phyloP scores from a whole-genome alignment of 129 eudicot genomes.

The Helichrysum umbraculigerum region DNA sequence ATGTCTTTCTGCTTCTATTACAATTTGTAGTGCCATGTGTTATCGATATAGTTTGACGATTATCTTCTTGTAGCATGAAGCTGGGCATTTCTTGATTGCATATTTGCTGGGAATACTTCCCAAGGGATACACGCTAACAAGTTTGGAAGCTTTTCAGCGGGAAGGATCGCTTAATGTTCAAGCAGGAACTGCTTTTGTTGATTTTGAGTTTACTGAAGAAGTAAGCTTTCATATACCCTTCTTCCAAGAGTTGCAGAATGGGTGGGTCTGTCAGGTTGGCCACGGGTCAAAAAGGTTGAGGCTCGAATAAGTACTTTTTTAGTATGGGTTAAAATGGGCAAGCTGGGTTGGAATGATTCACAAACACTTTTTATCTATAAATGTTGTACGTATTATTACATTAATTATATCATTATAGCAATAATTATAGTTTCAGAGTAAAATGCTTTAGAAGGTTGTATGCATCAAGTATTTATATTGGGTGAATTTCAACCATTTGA shows the following conservation, averaged over 20 bases:
- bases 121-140: conserved; percentile 74
- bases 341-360: neutral
- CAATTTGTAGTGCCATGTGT: neutral
- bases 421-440: too few relatives aligned
- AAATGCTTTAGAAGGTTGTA: too few relatives aligned
- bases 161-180: conserved; percentile 94
- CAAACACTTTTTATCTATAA: neutral
- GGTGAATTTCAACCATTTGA: too few relatives aligned
- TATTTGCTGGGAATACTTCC: conserved; percentile 87
- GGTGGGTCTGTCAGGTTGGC: neutral
- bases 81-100: conserved; percentile 83
- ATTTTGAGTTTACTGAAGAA: conserved; percentile 83
- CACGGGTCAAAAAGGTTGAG: neutral
- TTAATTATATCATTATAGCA: too few relatives aligned
- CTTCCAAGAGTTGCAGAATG: neutral
- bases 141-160: conserved; percentile 81
- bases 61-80: conserved; percentile 68
- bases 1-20: conserved; percentile 14
- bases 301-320: neutral
- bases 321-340: neutral
- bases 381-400: too few relatives aligned
- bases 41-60: neutral
- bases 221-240: conserved; percentile 40
- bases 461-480: too few relatives aligned
- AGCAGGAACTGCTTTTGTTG: conserved; percentile 91